Percentiles rank a stretch among this genome's conserved stretches.
Evolutionary conservation across 2,329 filamentous ascomycete genomes (phyloP).

Genomic region (Gremmenia infestans): DNA sequence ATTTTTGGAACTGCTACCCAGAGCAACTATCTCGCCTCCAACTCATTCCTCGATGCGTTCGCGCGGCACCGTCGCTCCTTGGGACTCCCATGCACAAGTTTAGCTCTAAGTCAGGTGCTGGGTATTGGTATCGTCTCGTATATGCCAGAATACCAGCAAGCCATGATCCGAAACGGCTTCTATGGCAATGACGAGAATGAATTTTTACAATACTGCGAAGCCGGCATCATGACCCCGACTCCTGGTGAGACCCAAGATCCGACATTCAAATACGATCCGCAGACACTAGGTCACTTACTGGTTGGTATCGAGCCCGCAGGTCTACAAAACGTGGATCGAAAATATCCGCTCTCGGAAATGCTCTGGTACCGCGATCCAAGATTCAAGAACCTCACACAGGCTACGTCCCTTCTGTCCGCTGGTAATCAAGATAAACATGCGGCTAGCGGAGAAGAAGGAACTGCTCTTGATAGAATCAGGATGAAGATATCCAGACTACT

Average conservation of each 20-base stretch:
- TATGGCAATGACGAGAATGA: neutral
- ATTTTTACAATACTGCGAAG: neutral
- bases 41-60: conserved; percentile 30
- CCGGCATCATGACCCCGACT: neutral
- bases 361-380: neutral
- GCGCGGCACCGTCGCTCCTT: conserved; percentile 12
- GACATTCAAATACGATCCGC: neutral
- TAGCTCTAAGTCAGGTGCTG: neutral
- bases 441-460: neutral
- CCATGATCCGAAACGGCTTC: neutral
- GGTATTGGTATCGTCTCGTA: neutral
- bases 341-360: neutral
- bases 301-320: neutral
- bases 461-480: neutral
- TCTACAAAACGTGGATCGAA: neutral
- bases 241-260: neutral
- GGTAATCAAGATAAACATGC: neutral
- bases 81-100: conserved; percentile 9
- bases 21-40: conserved; percentile 32
- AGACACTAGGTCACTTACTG: neutral
- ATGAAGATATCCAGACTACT: neutral
- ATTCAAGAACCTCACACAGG: neutral
- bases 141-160: neutral
- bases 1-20: conserved; percentile 31
- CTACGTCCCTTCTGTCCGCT: too few relatives aligned